Evolutionary conservation across 345 rosid genomes (phyloP).

Genomic region (Theobroma cacao): DNA sequence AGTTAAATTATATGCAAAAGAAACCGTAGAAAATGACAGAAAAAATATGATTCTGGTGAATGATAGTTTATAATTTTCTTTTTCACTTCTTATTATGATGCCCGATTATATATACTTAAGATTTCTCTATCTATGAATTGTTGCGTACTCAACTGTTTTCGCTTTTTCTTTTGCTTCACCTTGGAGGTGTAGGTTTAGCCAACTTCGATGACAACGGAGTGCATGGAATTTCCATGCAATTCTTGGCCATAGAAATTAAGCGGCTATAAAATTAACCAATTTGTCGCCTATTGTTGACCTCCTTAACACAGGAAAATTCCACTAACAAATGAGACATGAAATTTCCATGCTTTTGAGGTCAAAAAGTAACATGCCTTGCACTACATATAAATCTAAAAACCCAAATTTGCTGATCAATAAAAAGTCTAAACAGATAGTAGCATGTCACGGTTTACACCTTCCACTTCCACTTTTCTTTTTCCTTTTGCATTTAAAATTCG

Average conservation of each 20-base stretch:
- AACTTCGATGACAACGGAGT: background rate
- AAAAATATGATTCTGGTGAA: background rate
- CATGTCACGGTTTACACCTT: background rate
- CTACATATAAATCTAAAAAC: background rate
- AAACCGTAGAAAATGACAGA: constrained; percentile 24
- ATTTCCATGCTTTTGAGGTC: constrained; percentile 26
- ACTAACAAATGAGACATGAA: constrained; percentile 14
- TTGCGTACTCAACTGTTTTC: constrained; percentile 28
- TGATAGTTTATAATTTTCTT: background rate
- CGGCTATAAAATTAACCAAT: background rate
- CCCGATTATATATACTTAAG: background rate
- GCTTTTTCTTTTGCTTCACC: background rate
- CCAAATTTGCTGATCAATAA: background rate
- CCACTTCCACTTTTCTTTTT: background rate
- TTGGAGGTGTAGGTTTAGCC: background rate
- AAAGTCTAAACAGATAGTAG: background rate
- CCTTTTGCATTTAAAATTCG: background rate
- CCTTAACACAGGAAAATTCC: constrained; percentile 25
- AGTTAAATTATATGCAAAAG: constrained; percentile 11
- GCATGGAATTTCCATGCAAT: constrained; percentile 15
- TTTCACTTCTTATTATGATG: too few relatives aligned
- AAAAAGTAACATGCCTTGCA: constrained; percentile 22
- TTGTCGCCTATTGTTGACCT: constrained; percentile 43
- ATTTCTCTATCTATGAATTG: constrained; percentile 16
- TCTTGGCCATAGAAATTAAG: too few relatives aligned